phyloP scores from a whole-genome alignment of 2,329 filamentous ascomycete species.

The Diplocarpon rosae region DNA sequence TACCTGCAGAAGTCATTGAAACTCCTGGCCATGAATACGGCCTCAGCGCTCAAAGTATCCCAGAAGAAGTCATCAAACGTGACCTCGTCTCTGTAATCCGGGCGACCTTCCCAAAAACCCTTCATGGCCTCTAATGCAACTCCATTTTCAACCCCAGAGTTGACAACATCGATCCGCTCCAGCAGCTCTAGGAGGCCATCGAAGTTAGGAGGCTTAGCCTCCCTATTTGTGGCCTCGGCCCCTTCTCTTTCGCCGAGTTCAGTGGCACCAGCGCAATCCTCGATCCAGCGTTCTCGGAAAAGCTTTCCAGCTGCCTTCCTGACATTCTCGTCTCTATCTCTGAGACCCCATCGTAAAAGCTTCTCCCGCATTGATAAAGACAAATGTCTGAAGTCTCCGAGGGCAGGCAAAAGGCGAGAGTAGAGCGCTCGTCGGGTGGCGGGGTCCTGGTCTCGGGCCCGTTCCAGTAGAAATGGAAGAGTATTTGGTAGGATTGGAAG shows the following conservation, averaged over 20 bases:
- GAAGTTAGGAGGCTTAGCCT: conserved; percentile 55
- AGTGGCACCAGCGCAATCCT: conserved; percentile 69
- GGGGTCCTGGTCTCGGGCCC: conserved; percentile 80
- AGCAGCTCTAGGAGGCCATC: conserved; percentile 83
- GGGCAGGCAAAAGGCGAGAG: conserved; percentile 69
- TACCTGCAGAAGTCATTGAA: conserved; percentile 88
- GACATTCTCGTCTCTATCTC: conserved; percentile 89
- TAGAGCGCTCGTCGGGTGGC: conserved; percentile 79
- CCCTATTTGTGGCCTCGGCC: conserved; percentile 31
- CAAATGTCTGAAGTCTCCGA: conserved; percentile 90
- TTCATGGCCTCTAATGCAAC: conserved; percentile 91
- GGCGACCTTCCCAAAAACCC: conserved; percentile 89
- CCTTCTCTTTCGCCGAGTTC: conserved; percentile 40
- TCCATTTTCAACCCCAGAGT: conserved; percentile 79
- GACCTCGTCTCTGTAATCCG: conserved; percentile 66
- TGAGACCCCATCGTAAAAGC: conserved; percentile 83
- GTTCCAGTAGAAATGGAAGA: conserved; percentile 77
- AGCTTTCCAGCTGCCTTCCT: conserved; percentile 81
- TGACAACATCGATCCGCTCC: conserved; percentile 87
- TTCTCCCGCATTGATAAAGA: conserved; percentile 94
- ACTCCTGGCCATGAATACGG: conserved; percentile 79
- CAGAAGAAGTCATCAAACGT: conserved; percentile 66
- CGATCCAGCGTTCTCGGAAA: conserved; percentile 95
- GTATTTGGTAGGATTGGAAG: conserved; percentile 77
- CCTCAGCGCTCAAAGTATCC: conserved; percentile 73